Base-by-base conservation (phyloP, 2,329 filamentous ascomycete genomes). In the Davidsoniella virescens region DNA sequence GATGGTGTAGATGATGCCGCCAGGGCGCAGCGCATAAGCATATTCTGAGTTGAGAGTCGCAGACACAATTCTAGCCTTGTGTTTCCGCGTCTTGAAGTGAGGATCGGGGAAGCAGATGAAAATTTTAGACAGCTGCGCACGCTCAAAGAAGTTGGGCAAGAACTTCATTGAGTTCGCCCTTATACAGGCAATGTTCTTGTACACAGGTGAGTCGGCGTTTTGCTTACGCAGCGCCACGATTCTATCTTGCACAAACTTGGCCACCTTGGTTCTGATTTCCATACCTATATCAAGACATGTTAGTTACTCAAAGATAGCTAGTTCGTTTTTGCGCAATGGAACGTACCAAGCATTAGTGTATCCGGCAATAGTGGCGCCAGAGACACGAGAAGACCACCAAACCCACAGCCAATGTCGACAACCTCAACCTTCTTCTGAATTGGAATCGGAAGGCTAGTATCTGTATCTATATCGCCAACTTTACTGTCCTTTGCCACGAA, bases 131-230 rank as follows among this genome's bases (percentile, higher is more conserved):
- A 98, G 76, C 62, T 95, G 88, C 12, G 68, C 71, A 59, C 81
- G 84, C 50, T 67, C 70, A 71, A 98, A 96, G 71, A 95, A 94
- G 62, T 98, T 96, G 55, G 93, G 90, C n/a, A 98, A 71, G 65
- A 96, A 98, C 64, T 98, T 98, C 92, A 98, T 98, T 4, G 87
- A 86, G 68, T 98, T 98, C 56, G 86, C 85, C 55, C 92, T 82
- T 44, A 98, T 70, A 61, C 87, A 93, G 33, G 84, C 80, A 49
- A 90, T 82, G 63, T 98, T 98, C 61, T 93, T 82, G 64, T 87
- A 96, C 44, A 69, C 64, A 47, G 66, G 64, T 25, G 63, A 61
- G 5, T 69, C 67, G 5, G 67, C 60, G 55, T 76, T 73, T 60
- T 88, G 80, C 10, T 70, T 68, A 3, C 92, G 80, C 16, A 96